Evolutionary conservation across 352 stramenopile species (phyloP), one percentile per base, ranked within the genome.

Genomic region (Phytophthora sojae): DNA sequence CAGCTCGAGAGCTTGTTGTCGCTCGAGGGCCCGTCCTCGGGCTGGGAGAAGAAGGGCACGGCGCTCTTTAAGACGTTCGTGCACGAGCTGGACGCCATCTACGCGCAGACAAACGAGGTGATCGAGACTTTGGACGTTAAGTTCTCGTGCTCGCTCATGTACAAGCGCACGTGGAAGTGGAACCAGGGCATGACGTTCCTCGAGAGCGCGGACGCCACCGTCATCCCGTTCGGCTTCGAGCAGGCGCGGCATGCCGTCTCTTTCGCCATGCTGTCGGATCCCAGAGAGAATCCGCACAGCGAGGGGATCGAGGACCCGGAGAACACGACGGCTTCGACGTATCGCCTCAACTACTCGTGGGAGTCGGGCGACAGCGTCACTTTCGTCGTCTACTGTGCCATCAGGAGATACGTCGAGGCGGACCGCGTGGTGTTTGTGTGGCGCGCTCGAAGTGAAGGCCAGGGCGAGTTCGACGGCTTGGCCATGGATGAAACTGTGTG

Each of bases 401-500:
- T 88, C 67, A 60, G 69, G 6, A 58, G 71, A 62, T 91, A 85
- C 52, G 70, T 76, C 0, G 79, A 89, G 54, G 39, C 49, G 1
- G 65, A 80, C 26, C 79, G 83, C 21, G 73, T 85, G 45, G 79
- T 89, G 71, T 73, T 88, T 9, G 83, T 88, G 53, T 91, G 79
- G 79, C 77, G 81, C 4, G 71, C 68, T 7, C 63, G 78, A 6
- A 77, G 66, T n/a, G 73, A 88, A 63, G 76, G 79, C 25, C 75
- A 81, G 45, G 60, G 73, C 23, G 57, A 63, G 61, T 77, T 77
- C 39, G 77, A 79, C 54, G 74, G 71, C 0, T 70, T 88, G 61
- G 79, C 77, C 47, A 85, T 82, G 63, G 74, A 89, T 52, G 81
- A 88, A 53, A 90, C 80, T 0, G 76, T 81, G 21, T 90, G 80